phyloP scores from a whole-genome alignment of 768 basidiomycete species.

The Artomyces pyxidatus region DNA sequence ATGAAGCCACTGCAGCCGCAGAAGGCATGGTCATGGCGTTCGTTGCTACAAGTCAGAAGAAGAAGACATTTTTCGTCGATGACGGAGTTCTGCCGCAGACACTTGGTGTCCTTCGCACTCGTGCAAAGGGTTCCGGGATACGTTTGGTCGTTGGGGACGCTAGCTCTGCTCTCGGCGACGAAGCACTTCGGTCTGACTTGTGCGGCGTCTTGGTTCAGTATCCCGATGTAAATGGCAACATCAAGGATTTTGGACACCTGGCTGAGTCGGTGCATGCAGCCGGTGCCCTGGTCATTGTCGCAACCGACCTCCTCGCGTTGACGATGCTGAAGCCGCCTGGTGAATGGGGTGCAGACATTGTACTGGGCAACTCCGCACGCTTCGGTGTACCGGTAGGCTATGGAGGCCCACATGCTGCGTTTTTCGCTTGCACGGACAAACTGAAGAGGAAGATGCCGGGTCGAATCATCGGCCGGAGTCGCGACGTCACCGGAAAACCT shows the following conservation, averaged over 20 bases:
- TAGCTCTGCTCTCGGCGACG: conserved; percentile 39
- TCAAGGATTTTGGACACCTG: conserved; percentile 65
- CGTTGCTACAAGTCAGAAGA: conserved; percentile 56
- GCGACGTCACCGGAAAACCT: conserved; percentile 73
- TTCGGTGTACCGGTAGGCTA: conserved; percentile 98
- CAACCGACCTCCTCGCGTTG: conserved; percentile 88
- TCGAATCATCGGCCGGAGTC: conserved; percentile 84
- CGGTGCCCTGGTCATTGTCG: conserved; percentile 79
- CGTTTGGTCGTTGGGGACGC: conserved; percentile 65
- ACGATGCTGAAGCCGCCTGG: conserved; percentile 92
- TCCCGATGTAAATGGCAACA: conserved; percentile 80
- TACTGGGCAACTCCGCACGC: conserved; percentile 88
- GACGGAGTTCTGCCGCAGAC: conserved; percentile 82
- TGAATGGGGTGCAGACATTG: conserved; percentile 98
- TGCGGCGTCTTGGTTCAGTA: conserved; percentile 92
- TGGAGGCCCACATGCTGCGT: conserved; percentile 95
- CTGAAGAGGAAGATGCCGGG: conserved; percentile 99
- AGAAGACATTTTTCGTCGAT: conserved; percentile 81
- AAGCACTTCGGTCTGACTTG: conserved; percentile 48
- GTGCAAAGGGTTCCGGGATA: conserved; percentile 92
- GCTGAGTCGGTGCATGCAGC: conserved; percentile 60
- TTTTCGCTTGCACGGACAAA: conserved; percentile 89
- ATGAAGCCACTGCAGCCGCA: conserved; percentile 91
- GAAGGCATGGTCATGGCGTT: conserved; percentile 97
- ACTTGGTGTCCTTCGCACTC: conserved; percentile 78